phyloP scores from a whole-genome alignment of 2,329 filamentous ascomycete species.

The Moelleriella libera region DNA sequence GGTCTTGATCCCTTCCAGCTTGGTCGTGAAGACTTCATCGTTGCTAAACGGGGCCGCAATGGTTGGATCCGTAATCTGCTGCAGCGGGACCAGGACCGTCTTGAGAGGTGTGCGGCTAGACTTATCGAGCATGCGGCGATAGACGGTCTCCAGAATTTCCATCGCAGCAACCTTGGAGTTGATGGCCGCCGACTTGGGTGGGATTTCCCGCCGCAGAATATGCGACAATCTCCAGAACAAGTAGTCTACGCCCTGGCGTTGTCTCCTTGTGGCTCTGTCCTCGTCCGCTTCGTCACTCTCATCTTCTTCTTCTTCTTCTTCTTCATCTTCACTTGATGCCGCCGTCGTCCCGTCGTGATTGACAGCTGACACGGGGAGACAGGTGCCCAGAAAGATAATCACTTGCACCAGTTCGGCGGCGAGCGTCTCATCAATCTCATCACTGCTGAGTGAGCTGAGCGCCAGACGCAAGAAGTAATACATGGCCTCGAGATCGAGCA shows the following conservation, averaged over 20 bases:
- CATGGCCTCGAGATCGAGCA: conserved; percentile 51
- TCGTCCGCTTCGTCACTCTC: conserved; percentile 25
- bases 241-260: conserved; percentile 41
- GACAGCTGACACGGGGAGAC: conserved; percentile 26
- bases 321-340: conserved; percentile 22
- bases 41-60: conserved; percentile 59
- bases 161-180: conserved; percentile 65
- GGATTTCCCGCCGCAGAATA: conserved; percentile 63
- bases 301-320: conserved; percentile 22
- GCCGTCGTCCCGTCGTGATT: conserved; percentile 16
- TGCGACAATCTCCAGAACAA: conserved; percentile 67
- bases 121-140: conserved; percentile 41
- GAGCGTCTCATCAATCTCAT: conserved; percentile 56
- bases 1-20: conserved; percentile 56
- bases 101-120: conserved; percentile 50
- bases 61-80: conserved; percentile 70
- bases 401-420: conserved; percentile 69
- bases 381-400: conserved; percentile 63
- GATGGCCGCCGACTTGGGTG: conserved; percentile 47
- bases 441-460: conserved; percentile 43
- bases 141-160: conserved; percentile 57
- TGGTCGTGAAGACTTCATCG: conserved; percentile 53
- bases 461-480: conserved; percentile 37
- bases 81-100: conserved; percentile 45
- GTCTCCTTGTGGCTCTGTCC: conserved; percentile 16